These are phyloP conservation scores for Telopea speciosissima DNA, from an alignment of 177 flowering plant genomes.

Conservation along the genomic window DNA sequence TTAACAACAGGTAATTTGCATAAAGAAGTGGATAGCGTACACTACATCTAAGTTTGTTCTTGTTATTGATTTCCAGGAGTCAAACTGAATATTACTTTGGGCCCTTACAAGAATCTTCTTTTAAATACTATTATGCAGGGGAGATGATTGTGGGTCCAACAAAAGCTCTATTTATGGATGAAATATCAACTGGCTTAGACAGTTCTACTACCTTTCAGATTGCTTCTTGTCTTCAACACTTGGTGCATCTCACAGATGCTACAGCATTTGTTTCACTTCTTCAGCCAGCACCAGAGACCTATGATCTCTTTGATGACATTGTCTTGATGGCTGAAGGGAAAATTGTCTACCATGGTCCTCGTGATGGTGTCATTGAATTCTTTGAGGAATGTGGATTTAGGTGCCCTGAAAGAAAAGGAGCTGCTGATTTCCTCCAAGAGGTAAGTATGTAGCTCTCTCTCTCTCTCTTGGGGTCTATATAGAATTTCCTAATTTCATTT, in stretches of 20 bases:
- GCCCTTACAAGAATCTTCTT: too few species aligned
- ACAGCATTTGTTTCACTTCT: constrained; percentile 67
- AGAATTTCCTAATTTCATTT: neutral
- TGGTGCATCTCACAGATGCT: constrained; percentile 65
- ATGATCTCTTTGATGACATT: constrained; percentile 78
- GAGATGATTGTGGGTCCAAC: constrained; percentile 89
- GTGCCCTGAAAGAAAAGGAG: constrained; percentile 83
- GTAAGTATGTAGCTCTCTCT: constrained; percentile 16
- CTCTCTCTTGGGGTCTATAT: neutral
- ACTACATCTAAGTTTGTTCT: too few species aligned
- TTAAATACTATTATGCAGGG: constrained; percentile 28
- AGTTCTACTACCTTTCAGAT: constrained; percentile 84
- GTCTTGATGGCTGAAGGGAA: constrained; percentile 76
- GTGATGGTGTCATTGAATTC: constrained; percentile 35
- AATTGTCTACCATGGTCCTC: constrained; percentile 73
- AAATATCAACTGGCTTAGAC: constrained; percentile 80
- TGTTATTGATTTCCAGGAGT: too few species aligned
- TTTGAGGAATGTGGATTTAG: constrained; percentile 69
- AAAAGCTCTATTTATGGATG: constrained; percentile 74
- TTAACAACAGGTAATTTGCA: constrained; percentile 50
- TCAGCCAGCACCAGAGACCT: constrained; percentile 87
- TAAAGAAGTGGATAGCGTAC: too few species aligned
- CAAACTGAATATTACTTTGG: too few species aligned
- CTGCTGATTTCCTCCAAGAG: constrained; percentile 83
- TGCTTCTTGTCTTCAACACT: constrained; percentile 60